phyloP scores from a whole-genome alignment of 345 rosid genomes.

The Ricinus communis region DNA sequence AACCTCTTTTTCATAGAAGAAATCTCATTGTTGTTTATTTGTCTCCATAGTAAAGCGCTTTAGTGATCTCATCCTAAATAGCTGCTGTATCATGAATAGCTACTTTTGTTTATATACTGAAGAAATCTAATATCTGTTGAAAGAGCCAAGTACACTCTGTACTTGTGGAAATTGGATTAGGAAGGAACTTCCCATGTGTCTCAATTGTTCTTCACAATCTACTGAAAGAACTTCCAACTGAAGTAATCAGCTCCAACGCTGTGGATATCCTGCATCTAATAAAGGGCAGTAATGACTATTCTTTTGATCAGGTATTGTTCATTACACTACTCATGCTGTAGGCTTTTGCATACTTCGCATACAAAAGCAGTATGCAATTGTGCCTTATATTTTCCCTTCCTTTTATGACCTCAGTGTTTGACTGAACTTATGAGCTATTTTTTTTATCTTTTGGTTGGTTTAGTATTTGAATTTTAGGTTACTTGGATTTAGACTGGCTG shows the following conservation, averaged over 20 bases:
- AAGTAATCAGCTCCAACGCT: slow-evolving; percentile 57
- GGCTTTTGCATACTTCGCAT: slow-evolving; percentile 3
- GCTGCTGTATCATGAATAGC: not conserved
- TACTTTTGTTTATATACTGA: slow-evolving; percentile 23
- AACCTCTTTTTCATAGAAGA: not conserved
- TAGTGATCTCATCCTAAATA: slow-evolving; percentile 3
- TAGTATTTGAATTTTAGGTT: slow-evolving; percentile 85
- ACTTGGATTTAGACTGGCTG: slow-evolving; percentile 76
- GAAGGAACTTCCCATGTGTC: slow-evolving; percentile 48
- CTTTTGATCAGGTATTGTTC: slow-evolving; percentile 64
- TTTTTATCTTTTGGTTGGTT: slow-evolving; percentile 9
- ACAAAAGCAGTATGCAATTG: not conserved
- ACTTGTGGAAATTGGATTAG: slow-evolving; percentile 67
- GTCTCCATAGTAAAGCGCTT: slow-evolving; percentile 5
- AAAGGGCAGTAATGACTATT: slow-evolving; percentile 62
- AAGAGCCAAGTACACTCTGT: slow-evolving; percentile 47
- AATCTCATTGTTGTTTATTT: not conserved
- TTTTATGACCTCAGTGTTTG: not conserved
- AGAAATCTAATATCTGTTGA: slow-evolving; percentile 24
- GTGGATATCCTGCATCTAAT: slow-evolving; percentile 63
- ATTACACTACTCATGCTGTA: not conserved
- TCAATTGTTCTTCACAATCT: slow-evolving; percentile 78
- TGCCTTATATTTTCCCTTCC: slow-evolving; percentile 6
- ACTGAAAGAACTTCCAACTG: slow-evolving; percentile 74
- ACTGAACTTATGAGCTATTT: slow-evolving; percentile 1